Conservation (phyloP, 2,329 filamentous ascomycete genomes). For the Penicillium psychrosexuale region DNA sequence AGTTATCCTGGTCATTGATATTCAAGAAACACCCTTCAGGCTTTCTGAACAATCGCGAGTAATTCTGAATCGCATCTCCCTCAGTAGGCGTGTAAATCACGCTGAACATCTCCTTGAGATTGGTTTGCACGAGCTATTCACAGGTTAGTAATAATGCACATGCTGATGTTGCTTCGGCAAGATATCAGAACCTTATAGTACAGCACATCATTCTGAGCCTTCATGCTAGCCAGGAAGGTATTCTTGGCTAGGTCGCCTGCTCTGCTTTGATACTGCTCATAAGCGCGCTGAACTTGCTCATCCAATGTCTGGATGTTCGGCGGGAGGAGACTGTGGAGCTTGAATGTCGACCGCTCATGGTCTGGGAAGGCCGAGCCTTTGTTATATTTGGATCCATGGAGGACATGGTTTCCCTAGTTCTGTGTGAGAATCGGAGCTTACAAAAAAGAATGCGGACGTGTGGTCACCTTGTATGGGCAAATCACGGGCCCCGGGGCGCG, state of each 20-base stretch:
- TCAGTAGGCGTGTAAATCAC: conserved; percentile 92
- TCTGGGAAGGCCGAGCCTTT: conserved; percentile 76
- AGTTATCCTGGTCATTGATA: conserved; percentile 63
- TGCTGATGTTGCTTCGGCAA: not conserved
- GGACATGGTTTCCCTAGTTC: conserved; percentile 39
- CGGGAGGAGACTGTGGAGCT: conserved; percentile 70
- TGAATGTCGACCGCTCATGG: conserved; percentile 67
- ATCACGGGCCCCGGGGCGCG: not conserved
- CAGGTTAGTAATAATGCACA: not conserved
- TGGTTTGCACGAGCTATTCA: conserved; percentile 65
- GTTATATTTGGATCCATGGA: conserved; percentile 69
- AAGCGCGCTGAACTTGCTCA: conserved; percentile 72
- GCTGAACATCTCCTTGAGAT: conserved; percentile 83
- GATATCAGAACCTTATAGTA: conserved; percentile 63
- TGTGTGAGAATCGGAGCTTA: conserved; percentile 34
- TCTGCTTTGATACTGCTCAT: conserved; percentile 69
- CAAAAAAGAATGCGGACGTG: conserved; percentile 1
- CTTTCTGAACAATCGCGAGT: conserved; percentile 70
- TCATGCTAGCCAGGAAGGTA: conserved; percentile 80
- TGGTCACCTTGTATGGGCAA: conserved; percentile 5
- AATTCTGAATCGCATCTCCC: conserved; percentile 82
- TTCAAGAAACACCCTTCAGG: conserved; percentile 81
- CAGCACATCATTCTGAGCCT: conserved; percentile 79
- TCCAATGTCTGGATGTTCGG: conserved; percentile 70
- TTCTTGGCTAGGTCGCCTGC: conserved; percentile 73